Evolutionary conservation across 2,329 filamentous ascomycete species (phyloP).

Genomic region (Alternaria tenuissima): DNA sequence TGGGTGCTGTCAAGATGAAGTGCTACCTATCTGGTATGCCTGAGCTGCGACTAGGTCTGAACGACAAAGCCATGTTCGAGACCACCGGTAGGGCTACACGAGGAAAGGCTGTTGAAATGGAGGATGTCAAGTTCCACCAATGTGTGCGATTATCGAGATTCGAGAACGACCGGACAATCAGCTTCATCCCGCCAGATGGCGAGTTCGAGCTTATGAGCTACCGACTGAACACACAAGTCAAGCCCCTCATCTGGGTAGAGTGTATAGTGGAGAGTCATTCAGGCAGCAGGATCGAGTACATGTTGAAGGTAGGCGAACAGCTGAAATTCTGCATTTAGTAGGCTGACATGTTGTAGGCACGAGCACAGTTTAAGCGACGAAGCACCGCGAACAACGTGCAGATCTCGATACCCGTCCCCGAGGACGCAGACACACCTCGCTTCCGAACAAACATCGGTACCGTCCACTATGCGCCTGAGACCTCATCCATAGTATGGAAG

Average conservation of each 20-base stretch:
- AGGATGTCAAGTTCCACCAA: slow-evolving; percentile 99
- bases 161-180: slow-evolving; percentile 98
- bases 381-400: slow-evolving; percentile 99
- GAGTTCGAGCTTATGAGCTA: slow-evolving; percentile 99
- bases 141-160: slow-evolving; percentile 95
- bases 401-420: slow-evolving; percentile 94
- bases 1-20: slow-evolving; percentile 99
- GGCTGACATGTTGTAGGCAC: slow-evolving; percentile 63
- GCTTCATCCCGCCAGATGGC: slow-evolving; percentile 97
- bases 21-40: slow-evolving; percentile 99
- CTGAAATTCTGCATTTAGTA: background rate
- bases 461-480: slow-evolving; percentile 97
- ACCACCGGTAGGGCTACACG: slow-evolving; percentile 92
- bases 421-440: slow-evolving; percentile 93
- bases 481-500: slow-evolving; percentile 98
- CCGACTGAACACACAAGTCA: slow-evolving; percentile 97
- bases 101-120: slow-evolving; percentile 99
- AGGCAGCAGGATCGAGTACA: slow-evolving; percentile 95
- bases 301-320: slow-evolving; percentile 76
- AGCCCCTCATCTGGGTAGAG: slow-evolving; percentile 98
- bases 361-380: slow-evolving; percentile 96
- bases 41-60: slow-evolving; percentile 89
- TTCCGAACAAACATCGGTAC: slow-evolving; percentile 98
- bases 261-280: slow-evolving; percentile 97
- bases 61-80: slow-evolving; percentile 99